Conservation (phyloP, 345 rosid genomes). For the Draba incana region DNA sequence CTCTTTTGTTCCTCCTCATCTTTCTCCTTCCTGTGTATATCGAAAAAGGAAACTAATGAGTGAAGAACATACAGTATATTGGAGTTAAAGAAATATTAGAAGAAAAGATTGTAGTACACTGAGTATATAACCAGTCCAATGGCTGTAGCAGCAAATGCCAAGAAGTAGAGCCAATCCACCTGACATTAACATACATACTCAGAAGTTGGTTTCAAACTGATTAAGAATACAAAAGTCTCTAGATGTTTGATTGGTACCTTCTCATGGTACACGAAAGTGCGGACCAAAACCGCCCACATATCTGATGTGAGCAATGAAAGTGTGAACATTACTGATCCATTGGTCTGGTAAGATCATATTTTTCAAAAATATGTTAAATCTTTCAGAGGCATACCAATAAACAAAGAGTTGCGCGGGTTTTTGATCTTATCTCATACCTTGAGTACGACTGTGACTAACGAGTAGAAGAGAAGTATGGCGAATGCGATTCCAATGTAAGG, state of each 20-base stretch:
- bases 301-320: too few species aligned
- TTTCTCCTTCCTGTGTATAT: conserved; percentile 26
- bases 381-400: neutral
- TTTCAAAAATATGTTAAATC: conserved; percentile 19
- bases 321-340: too few species aligned
- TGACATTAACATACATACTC: conserved; percentile 30
- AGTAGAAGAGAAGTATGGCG: conserved; percentile 78
- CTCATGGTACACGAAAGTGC: too few species aligned
- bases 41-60: too few species aligned
- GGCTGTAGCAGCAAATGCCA: conserved; percentile 77
- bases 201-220: neutral
- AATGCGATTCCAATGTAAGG: conserved; percentile 65
- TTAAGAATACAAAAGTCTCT: too few species aligned
- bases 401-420: too few species aligned
- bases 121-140: conserved; percentile 80
- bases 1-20: conserved; percentile 20
- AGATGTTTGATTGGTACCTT: too few species aligned
- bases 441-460: conserved; percentile 72
- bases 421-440: conserved; percentile 50
- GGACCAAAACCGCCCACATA: too few species aligned
- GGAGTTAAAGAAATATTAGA: neutral
- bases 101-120: conserved; percentile 46
- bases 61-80: neutral
- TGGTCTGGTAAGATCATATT: too few species aligned
- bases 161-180: conserved; percentile 91